Evolutionary conservation across 257 asterid genomes (phyloP), one percentile per base, ranked within the genome.

Genomic region (Nicotiana attenuata): DNA sequence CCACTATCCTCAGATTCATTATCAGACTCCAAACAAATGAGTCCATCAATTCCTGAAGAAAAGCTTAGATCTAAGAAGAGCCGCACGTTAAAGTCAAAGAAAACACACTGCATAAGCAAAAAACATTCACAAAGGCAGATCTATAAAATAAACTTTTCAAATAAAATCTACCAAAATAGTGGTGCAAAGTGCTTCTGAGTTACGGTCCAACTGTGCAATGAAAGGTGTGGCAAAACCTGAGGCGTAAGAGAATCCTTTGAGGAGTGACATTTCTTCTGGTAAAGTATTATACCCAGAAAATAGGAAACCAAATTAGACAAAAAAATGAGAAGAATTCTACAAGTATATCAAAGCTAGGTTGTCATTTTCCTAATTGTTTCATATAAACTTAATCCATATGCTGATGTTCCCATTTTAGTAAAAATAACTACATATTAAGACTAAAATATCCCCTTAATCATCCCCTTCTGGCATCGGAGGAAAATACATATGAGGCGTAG

Each of bases 1-100:
- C 80, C 85, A 52, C 81, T 26, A 84, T 76, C 71, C 68, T 90
- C 97, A 79, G 91, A 92, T 83, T 91, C 97, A 24, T 85, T 84
- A 73, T 94, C 98, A 75, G 97, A 90, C 67, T 88, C 97, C 89
- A 94, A 84, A 66, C 85, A 85, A 85, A 93, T 92, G 81, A 86
- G 80, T 86, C 86, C 83, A 77, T 83, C 82, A 71, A 85, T 90
- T 81, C 87, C 93, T 89, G 81, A 78, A 20, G 50, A n/a, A 68
- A 6, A 71, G 85, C 59, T 81, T 65, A 52, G 65, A 47, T 53
- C 50, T 45, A 66, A 65, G 76, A 63, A 17, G 28, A 66, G 69
- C 50, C 20, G 15, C 59, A 81, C 3, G 8, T 67, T 65, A 29
- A 33, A 63, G 75, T 31, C 69, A 20, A 82, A 83, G 65, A 80